Percentiles rank a stretch among this genome's conserved stretches.
These are phyloP conservation scores for Hyphopichia homilentoma DNA, from an alignment of 805 yeast genomes.

Conservation along the genomic window DNA sequence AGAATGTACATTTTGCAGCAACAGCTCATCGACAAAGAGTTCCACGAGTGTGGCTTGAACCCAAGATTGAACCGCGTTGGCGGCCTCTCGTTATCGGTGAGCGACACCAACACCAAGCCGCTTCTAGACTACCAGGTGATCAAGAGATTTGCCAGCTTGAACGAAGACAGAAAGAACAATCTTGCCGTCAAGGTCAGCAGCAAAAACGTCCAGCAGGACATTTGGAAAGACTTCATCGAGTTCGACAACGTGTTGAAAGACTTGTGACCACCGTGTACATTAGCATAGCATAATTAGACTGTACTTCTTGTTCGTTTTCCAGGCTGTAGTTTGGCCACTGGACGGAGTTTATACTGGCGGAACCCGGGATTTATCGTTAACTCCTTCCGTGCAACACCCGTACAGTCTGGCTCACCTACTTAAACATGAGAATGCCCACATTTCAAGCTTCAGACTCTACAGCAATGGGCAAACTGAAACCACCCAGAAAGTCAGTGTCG, in stretches of 20 bases:
- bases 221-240: constrained; percentile 66
- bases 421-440: too few relatives aligned
- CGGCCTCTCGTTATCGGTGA: constrained; percentile 32
- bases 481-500: constrained; percentile 16
- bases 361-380: neutral
- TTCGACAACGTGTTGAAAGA: constrained; percentile 41
- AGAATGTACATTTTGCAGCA: constrained; percentile 83
- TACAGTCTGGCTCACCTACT: too few relatives aligned
- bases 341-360: neutral
- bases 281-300: too few relatives aligned
- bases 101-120: constrained; percentile 50
- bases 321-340: neutral
- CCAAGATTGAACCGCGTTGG: constrained; percentile 63
- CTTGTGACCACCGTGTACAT: constrained; percentile 10
- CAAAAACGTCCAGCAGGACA: constrained; percentile 52
- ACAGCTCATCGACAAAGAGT: constrained; percentile 75
- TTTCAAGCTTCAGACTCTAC: too few relatives aligned
- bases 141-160: constrained; percentile 48
- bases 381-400: neutral
- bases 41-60: constrained; percentile 74
- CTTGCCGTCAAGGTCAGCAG: constrained; percentile 55
- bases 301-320: neutral
- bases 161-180: constrained; percentile 52
- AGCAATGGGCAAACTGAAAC: too few relatives aligned
- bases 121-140: constrained; percentile 62